Evolutionary conservation across 164 flowering plant species (phyloP).

Genomic region (Warburgia ugandensis): DNA sequence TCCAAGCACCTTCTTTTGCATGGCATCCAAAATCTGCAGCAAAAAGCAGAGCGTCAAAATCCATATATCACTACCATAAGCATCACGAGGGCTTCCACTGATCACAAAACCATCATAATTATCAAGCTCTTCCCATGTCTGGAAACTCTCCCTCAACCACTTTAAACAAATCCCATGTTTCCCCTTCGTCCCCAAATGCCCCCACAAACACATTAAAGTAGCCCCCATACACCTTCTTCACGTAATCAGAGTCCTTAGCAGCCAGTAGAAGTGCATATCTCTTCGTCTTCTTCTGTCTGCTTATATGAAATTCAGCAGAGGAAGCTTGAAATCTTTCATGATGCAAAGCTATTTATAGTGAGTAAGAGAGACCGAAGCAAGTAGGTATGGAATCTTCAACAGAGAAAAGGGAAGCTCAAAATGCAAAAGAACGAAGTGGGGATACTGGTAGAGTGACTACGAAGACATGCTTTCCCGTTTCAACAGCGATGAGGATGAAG

Average conservation of each 20-base stretch:
- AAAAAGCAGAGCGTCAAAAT: conserved; percentile 53
- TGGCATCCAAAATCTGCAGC: conserved; percentile 38
- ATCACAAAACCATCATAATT: conserved; percentile 61
- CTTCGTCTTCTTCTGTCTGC: too few relatives aligned
- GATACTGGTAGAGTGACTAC: too few relatives aligned
- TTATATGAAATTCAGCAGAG: too few relatives aligned
- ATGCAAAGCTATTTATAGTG: too few relatives aligned
- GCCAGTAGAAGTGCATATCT: conserved; percentile 59
- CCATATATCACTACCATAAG: conserved; percentile 62
- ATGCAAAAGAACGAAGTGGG: too few relatives aligned
- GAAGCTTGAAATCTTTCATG: too few relatives aligned
- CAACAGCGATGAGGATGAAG: too few relatives aligned
- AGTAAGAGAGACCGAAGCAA: too few relatives aligned
- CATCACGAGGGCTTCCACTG: conserved; percentile 71
- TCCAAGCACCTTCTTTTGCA: conserved; percentile 71
- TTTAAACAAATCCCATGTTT: conserved; percentile 59
- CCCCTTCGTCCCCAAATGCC: conserved; percentile 57
- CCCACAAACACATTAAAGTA: conserved; percentile 64
- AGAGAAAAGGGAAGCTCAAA: too few relatives aligned
- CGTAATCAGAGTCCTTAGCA: conserved; percentile 63
- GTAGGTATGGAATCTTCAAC: too few relatives aligned
- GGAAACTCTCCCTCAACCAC: conserved; percentile 75
- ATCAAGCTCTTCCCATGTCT: conserved; percentile 31
- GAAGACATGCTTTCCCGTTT: too few relatives aligned
- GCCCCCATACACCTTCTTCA: conserved; percentile 63